Percentiles rank a stretch among this genome's conserved stretches.
Conservation (phyloP, 1,284 basidiomycete species). For the Microstroma glucosiphilum region DNA sequence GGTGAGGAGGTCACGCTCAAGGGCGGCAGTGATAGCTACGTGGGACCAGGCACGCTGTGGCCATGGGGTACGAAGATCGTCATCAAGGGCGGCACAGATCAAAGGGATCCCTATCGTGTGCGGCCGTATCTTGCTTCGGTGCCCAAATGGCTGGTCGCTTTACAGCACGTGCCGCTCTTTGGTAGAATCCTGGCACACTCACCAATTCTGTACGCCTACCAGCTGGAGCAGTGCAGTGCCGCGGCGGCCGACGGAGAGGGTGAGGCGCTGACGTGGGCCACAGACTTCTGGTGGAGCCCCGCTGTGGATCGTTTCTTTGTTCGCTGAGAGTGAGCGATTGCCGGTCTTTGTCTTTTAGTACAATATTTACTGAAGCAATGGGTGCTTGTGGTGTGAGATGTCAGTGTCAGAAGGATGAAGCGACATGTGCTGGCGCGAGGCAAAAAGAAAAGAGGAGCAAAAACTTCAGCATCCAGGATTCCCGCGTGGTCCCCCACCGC, state of each 20-base stretch:
- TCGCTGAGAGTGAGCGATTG: no score
- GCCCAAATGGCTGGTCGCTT: background rate
- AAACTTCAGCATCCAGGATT: constrained; percentile 73
- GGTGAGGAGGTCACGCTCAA: constrained; percentile 2
- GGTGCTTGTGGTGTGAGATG: no score
- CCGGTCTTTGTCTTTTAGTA: no score
- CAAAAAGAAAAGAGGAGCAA: no score
- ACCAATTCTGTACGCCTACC: background rate
- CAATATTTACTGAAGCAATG: no score
- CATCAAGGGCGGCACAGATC: background rate
- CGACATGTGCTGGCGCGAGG: no score
- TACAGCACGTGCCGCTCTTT: background rate
- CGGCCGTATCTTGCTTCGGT: background rate
- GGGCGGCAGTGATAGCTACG: background rate
- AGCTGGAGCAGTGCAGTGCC: background rate
- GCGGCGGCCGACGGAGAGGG: no score
- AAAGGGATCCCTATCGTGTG: no score
- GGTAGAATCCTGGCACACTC: background rate
- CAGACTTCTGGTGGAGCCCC: no score
- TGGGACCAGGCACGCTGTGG: constrained; percentile 8
- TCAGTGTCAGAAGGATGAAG: no score
- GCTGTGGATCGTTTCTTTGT: no score
- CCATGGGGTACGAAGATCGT: background rate
- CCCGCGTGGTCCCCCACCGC: constrained; percentile 75
- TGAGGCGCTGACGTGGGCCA: no score